Evolutionary conservation across 495 filamentous ascomycete species (phyloP).

Genomic region (Aspergillus asperescens): DNA sequence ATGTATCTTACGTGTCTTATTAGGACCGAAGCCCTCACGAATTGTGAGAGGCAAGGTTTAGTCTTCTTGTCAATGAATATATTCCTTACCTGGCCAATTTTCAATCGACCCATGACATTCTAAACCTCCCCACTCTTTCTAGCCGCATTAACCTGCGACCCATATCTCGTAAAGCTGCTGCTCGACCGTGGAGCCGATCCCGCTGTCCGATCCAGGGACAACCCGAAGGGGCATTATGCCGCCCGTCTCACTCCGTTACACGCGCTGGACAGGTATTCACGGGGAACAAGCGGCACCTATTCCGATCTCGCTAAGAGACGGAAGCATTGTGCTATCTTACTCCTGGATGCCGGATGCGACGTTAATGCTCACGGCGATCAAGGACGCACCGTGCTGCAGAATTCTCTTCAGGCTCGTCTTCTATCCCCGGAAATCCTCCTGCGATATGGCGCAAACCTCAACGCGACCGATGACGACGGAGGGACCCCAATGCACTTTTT

Average conservation of each 20-base stretch:
- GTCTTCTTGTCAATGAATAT: too few relatives aligned
- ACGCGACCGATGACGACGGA: not conserved
- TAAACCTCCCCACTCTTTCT: not conserved
- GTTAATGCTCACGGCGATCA: not conserved
- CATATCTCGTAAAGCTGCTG: not conserved
- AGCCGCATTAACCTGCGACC: not conserved
- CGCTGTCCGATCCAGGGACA: not conserved
- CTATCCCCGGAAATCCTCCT: not conserved
- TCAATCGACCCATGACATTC: too few relatives aligned
- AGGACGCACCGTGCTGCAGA: not conserved
- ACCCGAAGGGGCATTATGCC: not conserved
- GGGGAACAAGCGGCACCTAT: not conserved
- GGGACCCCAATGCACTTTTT: not conserved
- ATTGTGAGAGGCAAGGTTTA: too few relatives aligned
- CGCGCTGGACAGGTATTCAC: not conserved
- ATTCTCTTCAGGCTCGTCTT: not conserved
- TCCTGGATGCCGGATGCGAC: slow-evolving; percentile 4
- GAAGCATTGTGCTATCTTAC: not conserved
- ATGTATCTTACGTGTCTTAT: too few relatives aligned
- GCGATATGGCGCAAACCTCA: not conserved
- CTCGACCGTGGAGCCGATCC: not conserved
- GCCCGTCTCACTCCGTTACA: not conserved
- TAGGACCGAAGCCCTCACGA: too few relatives aligned
- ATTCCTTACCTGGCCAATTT: too few relatives aligned
- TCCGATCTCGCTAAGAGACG: not conserved